These are phyloP conservation scores for Phialocephala sp. DNA, from an alignment of 2,329 filamentous ascomycete genomes.

Conservation along the genomic window DNA sequence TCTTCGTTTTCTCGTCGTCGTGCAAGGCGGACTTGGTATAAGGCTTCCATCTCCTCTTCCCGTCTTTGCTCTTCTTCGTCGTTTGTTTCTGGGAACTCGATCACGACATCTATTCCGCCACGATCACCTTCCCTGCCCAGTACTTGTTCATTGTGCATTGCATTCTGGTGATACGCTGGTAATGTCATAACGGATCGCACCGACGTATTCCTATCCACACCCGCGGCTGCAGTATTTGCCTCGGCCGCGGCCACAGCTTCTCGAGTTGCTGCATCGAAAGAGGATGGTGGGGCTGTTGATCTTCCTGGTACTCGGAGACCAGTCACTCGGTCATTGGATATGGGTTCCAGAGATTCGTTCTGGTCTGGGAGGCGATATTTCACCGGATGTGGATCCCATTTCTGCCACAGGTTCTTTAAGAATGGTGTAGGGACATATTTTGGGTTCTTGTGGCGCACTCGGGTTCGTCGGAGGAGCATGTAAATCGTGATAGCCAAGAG, in stretches of 20 bases:
- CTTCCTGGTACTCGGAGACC: constrained; percentile 17
- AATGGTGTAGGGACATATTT: constrained; percentile 56
- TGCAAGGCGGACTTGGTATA: constrained; percentile 87
- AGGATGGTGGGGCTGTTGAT: constrained; percentile 23
- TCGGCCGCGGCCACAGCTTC: constrained; percentile 17
- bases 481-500: constrained; percentile 31
- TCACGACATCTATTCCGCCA: constrained; percentile 86
- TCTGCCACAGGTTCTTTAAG: constrained; percentile 57
- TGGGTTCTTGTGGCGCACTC: constrained; percentile 51
- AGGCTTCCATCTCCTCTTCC: constrained; percentile 88
- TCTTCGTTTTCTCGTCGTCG: constrained; percentile 78
- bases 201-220: constrained; percentile 81
- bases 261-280: constrained; percentile 23
- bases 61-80: constrained; percentile 80
- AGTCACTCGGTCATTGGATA: constrained; percentile 38
- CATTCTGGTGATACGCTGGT: constrained; percentile 78
- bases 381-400: constrained; percentile 49
- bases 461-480: constrained; percentile 46
- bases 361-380: constrained; percentile 36
- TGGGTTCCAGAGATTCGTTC: constrained; percentile 47
- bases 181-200: constrained; percentile 94
- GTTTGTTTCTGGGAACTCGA: constrained; percentile 81
- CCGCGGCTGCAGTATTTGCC: constrained; percentile 35
- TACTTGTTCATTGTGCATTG: constrained; percentile 78
- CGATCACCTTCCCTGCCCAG: constrained; percentile 90